phyloP scores from a whole-genome alignment of 768 basidiomycete genomes.

The Hygrophoropsis aurantiaca region DNA sequence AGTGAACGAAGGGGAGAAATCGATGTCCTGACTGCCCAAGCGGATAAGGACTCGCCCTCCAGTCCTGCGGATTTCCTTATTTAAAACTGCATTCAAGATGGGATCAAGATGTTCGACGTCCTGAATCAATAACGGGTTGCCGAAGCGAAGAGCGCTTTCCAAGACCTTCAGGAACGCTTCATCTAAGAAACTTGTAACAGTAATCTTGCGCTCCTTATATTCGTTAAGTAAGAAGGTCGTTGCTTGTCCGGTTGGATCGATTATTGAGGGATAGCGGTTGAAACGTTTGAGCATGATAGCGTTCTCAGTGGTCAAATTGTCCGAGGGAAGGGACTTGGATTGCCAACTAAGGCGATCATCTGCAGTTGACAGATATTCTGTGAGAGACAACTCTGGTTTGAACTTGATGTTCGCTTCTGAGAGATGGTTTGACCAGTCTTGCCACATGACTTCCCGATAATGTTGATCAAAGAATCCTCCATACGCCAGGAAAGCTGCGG shows the following conservation, averaged over 20 bases:
- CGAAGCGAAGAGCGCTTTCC: slow-evolving; percentile 98
- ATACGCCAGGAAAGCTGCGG: slow-evolving; percentile 95
- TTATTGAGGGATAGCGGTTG: slow-evolving; percentile 95
- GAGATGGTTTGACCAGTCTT: slow-evolving; percentile 90
- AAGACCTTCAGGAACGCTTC: slow-evolving; percentile 98
- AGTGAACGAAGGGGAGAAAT: slow-evolving; percentile 99
- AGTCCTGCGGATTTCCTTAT: slow-evolving; percentile 93
- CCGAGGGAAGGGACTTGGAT: slow-evolving; percentile 91
- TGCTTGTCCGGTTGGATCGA: slow-evolving; percentile 98
- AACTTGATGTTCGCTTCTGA: slow-evolving; percentile 87
- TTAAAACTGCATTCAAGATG: slow-evolving; percentile 94
- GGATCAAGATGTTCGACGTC: slow-evolving; percentile 98
- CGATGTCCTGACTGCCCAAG: slow-evolving; percentile 96
- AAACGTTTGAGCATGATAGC: slow-evolving; percentile 99
- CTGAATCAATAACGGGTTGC: slow-evolving; percentile 95
- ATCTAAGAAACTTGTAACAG: slow-evolving; percentile 97
- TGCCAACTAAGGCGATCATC: slow-evolving; percentile 97
- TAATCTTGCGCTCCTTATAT: slow-evolving; percentile 95
- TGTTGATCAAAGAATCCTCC: slow-evolving; percentile 98
- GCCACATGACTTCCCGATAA: slow-evolving; percentile 97
- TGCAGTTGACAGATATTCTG: slow-evolving; percentile 95
- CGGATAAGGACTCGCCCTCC: slow-evolving; percentile 97
- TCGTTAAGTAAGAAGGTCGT: slow-evolving; percentile 92
- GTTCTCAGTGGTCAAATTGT: slow-evolving; percentile 95
- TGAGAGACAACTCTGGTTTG: slow-evolving; percentile 88